phyloP scores from a whole-genome alignment of 495 filamentous ascomycete species.

The Penicillium odoratum region DNA sequence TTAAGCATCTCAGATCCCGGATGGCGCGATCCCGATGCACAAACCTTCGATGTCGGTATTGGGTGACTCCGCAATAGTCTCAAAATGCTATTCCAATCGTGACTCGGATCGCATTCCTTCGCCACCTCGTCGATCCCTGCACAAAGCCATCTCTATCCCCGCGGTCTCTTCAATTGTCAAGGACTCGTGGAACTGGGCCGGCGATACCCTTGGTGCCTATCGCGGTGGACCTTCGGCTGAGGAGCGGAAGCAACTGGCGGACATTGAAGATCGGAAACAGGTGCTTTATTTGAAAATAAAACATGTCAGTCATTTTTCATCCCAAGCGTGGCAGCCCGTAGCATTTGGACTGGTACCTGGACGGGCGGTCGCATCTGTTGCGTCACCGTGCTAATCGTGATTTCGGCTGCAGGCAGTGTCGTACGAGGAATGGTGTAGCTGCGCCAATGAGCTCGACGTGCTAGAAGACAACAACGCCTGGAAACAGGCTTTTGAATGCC shows the following conservation, averaged over 20 bases:
- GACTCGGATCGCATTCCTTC: slow-evolving; percentile 13
- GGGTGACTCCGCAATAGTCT: slow-evolving; percentile 35
- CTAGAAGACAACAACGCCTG: slow-evolving; percentile 80
- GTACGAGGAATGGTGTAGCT: slow-evolving; percentile 56
- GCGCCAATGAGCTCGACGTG: slow-evolving; percentile 77
- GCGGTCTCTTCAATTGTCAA: slow-evolving; percentile 39
- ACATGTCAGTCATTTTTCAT: slow-evolving; percentile 44
- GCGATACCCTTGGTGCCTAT: slow-evolving; percentile 49
- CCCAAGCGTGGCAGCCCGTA: not conserved
- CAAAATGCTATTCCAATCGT: slow-evolving; percentile 28
- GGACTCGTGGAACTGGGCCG: slow-evolving; percentile 43
- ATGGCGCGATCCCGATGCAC: slow-evolving; percentile 33
- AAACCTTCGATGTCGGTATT: slow-evolving; percentile 36
- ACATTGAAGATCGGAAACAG: slow-evolving; percentile 59
- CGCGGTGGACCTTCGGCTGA: slow-evolving; percentile 58
- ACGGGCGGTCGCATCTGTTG: slow-evolving; percentile 15
- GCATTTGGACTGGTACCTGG: slow-evolving; percentile 2
- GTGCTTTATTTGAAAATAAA: slow-evolving; percentile 62
- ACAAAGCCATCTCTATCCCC: slow-evolving; percentile 34
- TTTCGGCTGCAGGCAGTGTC: slow-evolving; percentile 53
- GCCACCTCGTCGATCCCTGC: slow-evolving; percentile 22
- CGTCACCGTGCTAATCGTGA: slow-evolving; percentile 15
- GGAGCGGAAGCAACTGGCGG: slow-evolving; percentile 50
- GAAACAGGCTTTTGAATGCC: slow-evolving; percentile 66
- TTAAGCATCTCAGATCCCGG: slow-evolving; percentile 12